Evolutionary conservation across 2,329 filamentous ascomycete species (phyloP).

Genomic region (Paecilomyces niveus): DNA sequence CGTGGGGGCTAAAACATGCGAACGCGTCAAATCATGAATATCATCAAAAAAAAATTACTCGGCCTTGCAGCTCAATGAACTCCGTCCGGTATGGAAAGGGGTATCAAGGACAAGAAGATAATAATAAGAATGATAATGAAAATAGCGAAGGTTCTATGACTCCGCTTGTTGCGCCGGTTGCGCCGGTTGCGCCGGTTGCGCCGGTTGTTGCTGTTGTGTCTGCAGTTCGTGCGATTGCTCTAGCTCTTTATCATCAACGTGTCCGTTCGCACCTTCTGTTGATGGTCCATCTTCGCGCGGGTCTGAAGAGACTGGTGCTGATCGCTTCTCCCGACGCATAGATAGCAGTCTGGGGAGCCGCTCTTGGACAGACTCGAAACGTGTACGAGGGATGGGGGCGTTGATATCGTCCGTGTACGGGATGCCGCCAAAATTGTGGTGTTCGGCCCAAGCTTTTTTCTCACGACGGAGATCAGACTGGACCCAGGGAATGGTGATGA

Average conservation of each 20-base stretch:
- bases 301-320: not conserved
- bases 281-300: not conserved
- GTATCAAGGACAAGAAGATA: no score
- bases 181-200: not conserved
- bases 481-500: constrained; percentile 42
- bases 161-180: no score
- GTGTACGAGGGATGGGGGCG: constrained; percentile 28
- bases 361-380: constrained; percentile 29
- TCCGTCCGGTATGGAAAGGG: no score
- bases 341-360: constrained; percentile 10
- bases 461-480: constrained; percentile 39
- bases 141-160: no score
- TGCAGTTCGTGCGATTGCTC: not conserved
- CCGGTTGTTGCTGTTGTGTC: not conserved
- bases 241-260: not conserved
- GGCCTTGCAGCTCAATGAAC: no score
- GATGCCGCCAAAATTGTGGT: constrained; percentile 22
- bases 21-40: no score
- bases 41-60: no score
- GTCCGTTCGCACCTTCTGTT: not conserved
- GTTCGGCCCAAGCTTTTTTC: constrained; percentile 34
- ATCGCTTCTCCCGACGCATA: not conserved
- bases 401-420: constrained; percentile 31
- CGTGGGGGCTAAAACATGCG: no score
- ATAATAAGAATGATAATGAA: no score